These are phyloP conservation scores for Trametes sanguinea DNA, from an alignment of 768 basidiomycete species.

Conservation along the genomic window DNA sequence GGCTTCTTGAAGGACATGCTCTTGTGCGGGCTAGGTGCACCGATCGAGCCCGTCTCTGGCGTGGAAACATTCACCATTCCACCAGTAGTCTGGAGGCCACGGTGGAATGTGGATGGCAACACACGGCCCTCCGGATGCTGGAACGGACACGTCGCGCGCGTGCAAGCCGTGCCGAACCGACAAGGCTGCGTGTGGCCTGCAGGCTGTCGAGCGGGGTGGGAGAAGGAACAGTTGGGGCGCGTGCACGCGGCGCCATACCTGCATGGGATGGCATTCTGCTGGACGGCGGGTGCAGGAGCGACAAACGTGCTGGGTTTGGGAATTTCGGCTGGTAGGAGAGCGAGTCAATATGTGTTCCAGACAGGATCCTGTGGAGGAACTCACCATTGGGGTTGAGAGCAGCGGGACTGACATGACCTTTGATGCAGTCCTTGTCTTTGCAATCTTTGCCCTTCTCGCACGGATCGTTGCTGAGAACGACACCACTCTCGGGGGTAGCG, in stretches of 20 bases:
- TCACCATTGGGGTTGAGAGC: constrained; percentile 66
- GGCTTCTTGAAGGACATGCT: constrained; percentile 71
- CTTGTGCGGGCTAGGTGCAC: constrained; percentile 62
- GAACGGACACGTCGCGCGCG: constrained; percentile 79
- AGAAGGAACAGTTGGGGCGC: constrained; percentile 66
- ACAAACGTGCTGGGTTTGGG: constrained; percentile 43
- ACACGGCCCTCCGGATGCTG: constrained; percentile 89
- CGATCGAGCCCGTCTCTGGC: constrained; percentile 69
- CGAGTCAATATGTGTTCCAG: neutral
- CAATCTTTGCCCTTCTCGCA: constrained; percentile 90
- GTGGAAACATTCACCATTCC: constrained; percentile 62
- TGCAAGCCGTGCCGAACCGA: constrained; percentile 84
- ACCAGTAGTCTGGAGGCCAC: constrained; percentile 62
- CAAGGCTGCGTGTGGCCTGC: constrained; percentile 50
- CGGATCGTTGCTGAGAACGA: constrained; percentile 91
- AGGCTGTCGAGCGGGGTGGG: constrained; percentile 55
- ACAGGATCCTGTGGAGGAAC: constrained; percentile 2
- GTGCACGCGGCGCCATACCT: constrained; percentile 75
- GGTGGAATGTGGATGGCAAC: constrained; percentile 78
- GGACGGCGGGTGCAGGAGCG: constrained; percentile 24
- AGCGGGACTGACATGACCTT: constrained; percentile 89
- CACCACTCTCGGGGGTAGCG: constrained; percentile 90
- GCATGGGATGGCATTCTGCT: constrained; percentile 45
- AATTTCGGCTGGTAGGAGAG: constrained; percentile 24
- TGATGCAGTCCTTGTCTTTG: constrained; percentile 91